Percentiles rank a stretch among this genome's conserved stretches.
Evolutionary conservation across 768 basidiomycete species (phyloP).

Genomic region (Leccinum boreale): DNA sequence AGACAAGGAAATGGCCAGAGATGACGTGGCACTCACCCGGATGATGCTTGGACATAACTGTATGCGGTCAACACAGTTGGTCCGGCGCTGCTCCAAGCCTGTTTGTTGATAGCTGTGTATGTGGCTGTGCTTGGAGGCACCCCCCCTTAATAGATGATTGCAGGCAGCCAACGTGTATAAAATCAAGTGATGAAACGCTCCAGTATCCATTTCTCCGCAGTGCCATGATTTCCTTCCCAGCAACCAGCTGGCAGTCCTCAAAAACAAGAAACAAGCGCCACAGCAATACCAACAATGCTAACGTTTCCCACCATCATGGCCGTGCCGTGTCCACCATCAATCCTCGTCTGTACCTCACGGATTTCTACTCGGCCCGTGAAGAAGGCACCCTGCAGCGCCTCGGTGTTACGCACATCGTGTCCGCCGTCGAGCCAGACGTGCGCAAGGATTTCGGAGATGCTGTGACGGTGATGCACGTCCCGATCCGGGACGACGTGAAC

Average conservation of each 20-base stretch:
- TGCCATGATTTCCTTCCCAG: slow-evolving; percentile 33
- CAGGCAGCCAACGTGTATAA: slow-evolving; percentile 1
- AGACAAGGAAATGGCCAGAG: not conserved
- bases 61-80: slow-evolving; percentile 8
- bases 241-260: slow-evolving; percentile 28
- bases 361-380: slow-evolving; percentile 53
- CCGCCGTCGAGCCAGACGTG: slow-evolving; percentile 50
- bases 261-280: slow-evolving; percentile 16
- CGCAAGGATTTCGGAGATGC: slow-evolving; percentile 19
- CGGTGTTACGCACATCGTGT: slow-evolving; percentile 73
- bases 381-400: slow-evolving; percentile 45
- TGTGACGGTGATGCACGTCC: slow-evolving; percentile 52
- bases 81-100: not conserved
- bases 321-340: slow-evolving; percentile 34
- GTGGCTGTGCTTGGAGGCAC: slow-evolving; percentile 16
- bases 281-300: not conserved
- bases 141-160: not conserved
- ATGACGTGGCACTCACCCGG: slow-evolving; percentile 49
- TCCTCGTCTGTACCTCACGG: slow-evolving; percentile 61
- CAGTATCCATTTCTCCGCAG: not conserved
- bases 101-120: slow-evolving; percentile 14
- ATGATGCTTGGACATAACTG: slow-evolving; percentile 84
- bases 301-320: slow-evolving; percentile 9
- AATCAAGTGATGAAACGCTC: slow-evolving; percentile 8
- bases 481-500: slow-evolving; percentile 39